phyloP scores from a whole-genome alignment of 2,329 filamentous ascomycete genomes.

The Lecanicillium sp. region DNA sequence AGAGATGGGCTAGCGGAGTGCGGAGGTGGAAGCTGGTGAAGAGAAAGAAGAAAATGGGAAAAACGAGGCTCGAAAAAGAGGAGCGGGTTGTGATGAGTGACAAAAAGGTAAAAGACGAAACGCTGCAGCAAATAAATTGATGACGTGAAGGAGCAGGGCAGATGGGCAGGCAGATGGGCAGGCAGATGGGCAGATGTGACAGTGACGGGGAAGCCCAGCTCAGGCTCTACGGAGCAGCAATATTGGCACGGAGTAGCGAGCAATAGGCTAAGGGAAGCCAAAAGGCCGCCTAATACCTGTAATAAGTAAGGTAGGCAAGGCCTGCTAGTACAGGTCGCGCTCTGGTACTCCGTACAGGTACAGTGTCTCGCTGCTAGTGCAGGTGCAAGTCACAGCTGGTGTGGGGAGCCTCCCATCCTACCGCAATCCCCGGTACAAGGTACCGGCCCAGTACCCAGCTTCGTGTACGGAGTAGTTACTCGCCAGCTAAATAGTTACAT shows the following conservation, averaged over 20 bases:
- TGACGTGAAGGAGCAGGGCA: constrained; percentile 11
- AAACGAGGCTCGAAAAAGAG: background rate
- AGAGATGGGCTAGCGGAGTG: no score
- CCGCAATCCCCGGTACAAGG: background rate
- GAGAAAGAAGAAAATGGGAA: background rate
- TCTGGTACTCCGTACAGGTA: no score
- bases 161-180: no score
- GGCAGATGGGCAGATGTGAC: no score
- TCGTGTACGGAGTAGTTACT: no score
- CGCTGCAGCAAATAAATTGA: constrained; percentile 12
- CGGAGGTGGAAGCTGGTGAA: background rate
- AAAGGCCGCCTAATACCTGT: no score
- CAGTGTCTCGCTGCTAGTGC: background rate
- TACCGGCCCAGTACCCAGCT: background rate
- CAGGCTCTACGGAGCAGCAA: no score
- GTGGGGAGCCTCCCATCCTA: background rate
- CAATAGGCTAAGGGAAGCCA: no score
- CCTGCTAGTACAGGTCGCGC: no score
- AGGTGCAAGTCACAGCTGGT: background rate
- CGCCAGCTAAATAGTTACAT: no score
- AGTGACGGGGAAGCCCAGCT: no score
- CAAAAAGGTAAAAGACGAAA: background rate
- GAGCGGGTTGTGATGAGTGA: background rate
- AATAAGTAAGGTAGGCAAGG: background rate
- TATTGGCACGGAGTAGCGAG: no score